Evolutionary conservation across 148 eudicot species (phyloP), one percentile per base, ranked within the genome.

Genomic region (Chenopodium berlandieri): DNA sequence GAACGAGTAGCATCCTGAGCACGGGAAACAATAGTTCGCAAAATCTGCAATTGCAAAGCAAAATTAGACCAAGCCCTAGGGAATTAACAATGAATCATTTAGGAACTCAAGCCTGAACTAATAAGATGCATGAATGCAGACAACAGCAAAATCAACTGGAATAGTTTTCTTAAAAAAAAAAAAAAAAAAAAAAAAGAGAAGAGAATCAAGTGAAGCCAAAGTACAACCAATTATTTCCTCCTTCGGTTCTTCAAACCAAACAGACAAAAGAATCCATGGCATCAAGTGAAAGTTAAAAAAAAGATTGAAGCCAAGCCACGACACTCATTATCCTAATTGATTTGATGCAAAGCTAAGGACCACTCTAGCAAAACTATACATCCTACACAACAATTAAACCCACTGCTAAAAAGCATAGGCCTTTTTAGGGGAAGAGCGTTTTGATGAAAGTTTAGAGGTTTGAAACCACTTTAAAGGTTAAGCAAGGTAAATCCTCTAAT

Each of bases 11-110:
- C 71, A 85, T 88, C 93, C 84, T 87, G 91, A 82, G 97, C 93
- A 75, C 97, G 91, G 70, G 86, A 83, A 83, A 96, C 88, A 80
- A 94, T 91, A 70, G 84, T 85, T 80, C 92, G 94, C 83, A 96
- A 85, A 82, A 96, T 91, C 99, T 96, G 94, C 71, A 77, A 65
- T 79, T 37, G 81, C 40, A 67, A 78, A 48, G 60, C 76, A 70
- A 34, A 37, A 78, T 40, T 54, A 64, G 1, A 32, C 37, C 16
- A 62, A 11, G 17, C 22, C 66, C 12, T 22, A 76, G 20, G 4
- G 46, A 79, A 54, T 64, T 63, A n/a, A 76, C 13, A 83, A 62
- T 65, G 11, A 12, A 72, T 62, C 37, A 71, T 1, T 52, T 14
- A 52, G 22, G 30, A n/a, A 63, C 0, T 46, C 5, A 13, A 7